Evolutionary conservation across 176 grass and related monocot genomes (phyloP).

Genomic region (Chloris gayana): DNA sequence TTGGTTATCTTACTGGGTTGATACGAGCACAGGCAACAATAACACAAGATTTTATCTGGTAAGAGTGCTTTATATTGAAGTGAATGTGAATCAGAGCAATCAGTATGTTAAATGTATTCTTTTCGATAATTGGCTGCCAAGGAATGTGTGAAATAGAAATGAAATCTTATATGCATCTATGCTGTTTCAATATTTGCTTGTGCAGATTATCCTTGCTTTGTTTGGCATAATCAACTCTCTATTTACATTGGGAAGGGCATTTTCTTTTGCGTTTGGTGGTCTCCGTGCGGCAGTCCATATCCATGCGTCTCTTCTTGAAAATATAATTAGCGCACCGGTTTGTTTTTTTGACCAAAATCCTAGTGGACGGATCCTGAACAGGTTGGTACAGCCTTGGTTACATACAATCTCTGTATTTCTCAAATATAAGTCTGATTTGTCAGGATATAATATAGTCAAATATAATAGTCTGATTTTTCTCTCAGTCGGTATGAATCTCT

Average conservation of each 20-base stretch:
- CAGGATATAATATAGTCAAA: too few relatives aligned
- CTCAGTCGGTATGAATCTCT: too few relatives aligned
- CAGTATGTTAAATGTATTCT: background rate
- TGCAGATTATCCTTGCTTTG: constrained; percentile 70
- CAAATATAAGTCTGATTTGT: background rate
- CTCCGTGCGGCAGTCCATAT: constrained; percentile 80
- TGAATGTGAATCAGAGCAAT: constrained; percentile 18
- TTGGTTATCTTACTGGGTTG: constrained; percentile 97
- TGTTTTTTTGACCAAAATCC: constrained; percentile 93
- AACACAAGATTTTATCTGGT: constrained; percentile 88
- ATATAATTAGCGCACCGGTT: constrained; percentile 71
- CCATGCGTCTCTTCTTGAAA: constrained; percentile 76
- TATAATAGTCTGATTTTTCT: too few relatives aligned
- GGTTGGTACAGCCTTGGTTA: constrained; percentile 46
- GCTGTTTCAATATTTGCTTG: constrained; percentile 31
- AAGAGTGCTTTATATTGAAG: constrained; percentile 36
- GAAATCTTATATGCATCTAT: constrained; percentile 28
- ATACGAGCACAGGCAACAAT: constrained; percentile 51
- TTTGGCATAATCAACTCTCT: constrained; percentile 92
- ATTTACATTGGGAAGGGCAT: constrained; percentile 86
- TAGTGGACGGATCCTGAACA: constrained; percentile 87
- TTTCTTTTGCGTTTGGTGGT: constrained; percentile 91
- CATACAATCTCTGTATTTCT: constrained; percentile 8
- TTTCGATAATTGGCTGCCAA: background rate
- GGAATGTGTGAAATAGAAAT: background rate